phyloP scores from a whole-genome alignment of 257 asterid species.

The Solanum medicagineum region DNA sequence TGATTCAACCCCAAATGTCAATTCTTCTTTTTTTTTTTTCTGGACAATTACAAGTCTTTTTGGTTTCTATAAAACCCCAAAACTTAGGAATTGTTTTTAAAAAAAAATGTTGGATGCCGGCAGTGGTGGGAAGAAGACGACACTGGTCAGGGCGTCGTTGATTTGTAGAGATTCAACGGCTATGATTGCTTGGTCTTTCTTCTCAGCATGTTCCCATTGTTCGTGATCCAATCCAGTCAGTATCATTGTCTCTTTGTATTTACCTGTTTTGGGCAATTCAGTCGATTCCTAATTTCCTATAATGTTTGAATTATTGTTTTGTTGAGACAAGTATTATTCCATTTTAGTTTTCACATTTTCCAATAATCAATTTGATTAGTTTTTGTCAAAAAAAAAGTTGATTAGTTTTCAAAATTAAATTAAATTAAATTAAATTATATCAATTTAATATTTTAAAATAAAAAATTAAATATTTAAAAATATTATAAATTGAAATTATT shows the following conservation, averaged over 20 bases:
- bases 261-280: not conserved
- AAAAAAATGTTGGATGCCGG: not conserved
- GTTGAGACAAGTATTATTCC: not conserved
- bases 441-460: no score
- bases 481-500: no score
- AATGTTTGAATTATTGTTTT: not conserved
- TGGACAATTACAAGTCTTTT: not conserved
- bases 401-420: no score
- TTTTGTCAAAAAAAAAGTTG: no score
- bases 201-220: not conserved
- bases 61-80: not conserved
- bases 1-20: not conserved
- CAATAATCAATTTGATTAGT: no score
- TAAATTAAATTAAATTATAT: no score
- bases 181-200: not conserved
- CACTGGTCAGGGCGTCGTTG: not conserved
- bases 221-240: not conserved
- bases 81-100: not conserved
- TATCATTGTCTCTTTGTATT: not conserved
- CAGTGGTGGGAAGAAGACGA: not conserved
- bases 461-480: no score
- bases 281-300: not conserved
- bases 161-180: not conserved
- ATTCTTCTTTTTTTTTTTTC: not conserved
- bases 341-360: no score